Conservation (phyloP, 768 basidiomycete genomes). For the Baorangia bicolor region DNA sequence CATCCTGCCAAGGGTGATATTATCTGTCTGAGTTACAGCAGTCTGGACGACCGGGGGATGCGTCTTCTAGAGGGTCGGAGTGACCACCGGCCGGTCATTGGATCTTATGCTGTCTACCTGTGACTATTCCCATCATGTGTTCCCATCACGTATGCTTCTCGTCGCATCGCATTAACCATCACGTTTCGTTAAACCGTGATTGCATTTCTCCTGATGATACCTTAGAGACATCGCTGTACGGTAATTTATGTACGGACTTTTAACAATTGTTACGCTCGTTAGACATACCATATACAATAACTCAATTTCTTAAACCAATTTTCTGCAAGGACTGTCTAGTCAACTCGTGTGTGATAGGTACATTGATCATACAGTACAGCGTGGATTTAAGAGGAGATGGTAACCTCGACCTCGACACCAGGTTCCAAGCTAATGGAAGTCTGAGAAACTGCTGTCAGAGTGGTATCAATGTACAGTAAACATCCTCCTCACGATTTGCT, state of each 20-base stretch:
- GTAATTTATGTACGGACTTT: conserved; percentile 19
- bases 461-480: background rate
- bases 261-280: conserved; percentile 6
- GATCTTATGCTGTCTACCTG: conserved; percentile 69
- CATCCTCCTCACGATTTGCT: conserved; percentile 86
- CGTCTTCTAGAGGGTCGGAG: conserved; percentile 71
- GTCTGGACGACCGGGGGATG: conserved; percentile 76
- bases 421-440: conserved; percentile 99
- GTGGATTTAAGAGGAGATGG: conserved; percentile 69
- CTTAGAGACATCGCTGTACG: conserved; percentile 14
- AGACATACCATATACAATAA: conserved; percentile 7
- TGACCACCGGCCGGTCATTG: conserved; percentile 86
- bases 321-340: background rate
- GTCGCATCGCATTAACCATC: conserved; percentile 4
- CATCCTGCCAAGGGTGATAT: conserved; percentile 63
- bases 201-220: conserved; percentile 15
- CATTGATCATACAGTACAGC: background rate
- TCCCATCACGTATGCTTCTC: conserved; percentile 10
- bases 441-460: conserved; percentile 40
- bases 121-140: conserved; percentile 26
- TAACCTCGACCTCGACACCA: conserved; percentile 98
- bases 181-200: conserved; percentile 2
- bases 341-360: conserved; percentile 2
- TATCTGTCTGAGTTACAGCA: conserved; percentile 67
- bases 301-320: background rate